These are phyloP conservation scores for Colletotrichum brevisporum DNA, from an alignment of 2,329 filamentous ascomycete genomes.

Conservation along the genomic window DNA sequence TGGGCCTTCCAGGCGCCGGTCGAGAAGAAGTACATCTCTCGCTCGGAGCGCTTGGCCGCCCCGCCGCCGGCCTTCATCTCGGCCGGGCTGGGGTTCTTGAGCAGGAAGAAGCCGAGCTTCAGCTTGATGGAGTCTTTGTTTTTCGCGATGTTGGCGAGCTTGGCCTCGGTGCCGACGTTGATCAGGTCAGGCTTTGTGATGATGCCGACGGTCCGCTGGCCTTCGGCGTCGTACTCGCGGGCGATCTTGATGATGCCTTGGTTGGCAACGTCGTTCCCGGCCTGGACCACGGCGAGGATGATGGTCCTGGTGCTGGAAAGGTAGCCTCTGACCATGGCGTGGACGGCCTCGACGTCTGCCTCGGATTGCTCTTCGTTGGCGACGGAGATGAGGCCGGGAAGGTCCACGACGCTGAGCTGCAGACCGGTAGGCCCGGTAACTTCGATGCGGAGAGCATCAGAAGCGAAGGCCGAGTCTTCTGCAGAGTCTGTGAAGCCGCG, in stretches of 20 bases:
- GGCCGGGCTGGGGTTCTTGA: slow-evolving; percentile 56
- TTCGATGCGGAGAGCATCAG: slow-evolving; percentile 46
- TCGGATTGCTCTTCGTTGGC: slow-evolving; percentile 52
- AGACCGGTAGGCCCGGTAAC: slow-evolving; percentile 42
- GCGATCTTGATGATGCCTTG: slow-evolving; percentile 45
- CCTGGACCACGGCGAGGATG: slow-evolving; percentile 60
- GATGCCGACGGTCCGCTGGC: slow-evolving; percentile 65
- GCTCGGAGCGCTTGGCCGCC: slow-evolving; percentile 26
- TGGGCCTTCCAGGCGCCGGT: slow-evolving; percentile 53
- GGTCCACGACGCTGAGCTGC: slow-evolving; percentile 62
- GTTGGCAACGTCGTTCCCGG: slow-evolving; percentile 55
- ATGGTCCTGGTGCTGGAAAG: slow-evolving; percentile 58
- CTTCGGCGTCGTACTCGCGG: slow-evolving; percentile 42
- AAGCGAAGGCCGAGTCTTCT: slow-evolving; percentile 28
- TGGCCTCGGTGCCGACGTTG: slow-evolving; percentile 54
- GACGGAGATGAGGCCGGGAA: slow-evolving; percentile 60
- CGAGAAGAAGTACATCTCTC: slow-evolving; percentile 60
- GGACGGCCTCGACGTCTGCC: slow-evolving; percentile 51
- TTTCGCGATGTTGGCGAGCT: slow-evolving; percentile 57
- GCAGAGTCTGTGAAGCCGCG: slow-evolving; percentile 33
- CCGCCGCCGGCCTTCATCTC: slow-evolving; percentile 53
- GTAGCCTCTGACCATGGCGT: slow-evolving; percentile 55
- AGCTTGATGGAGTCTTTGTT: slow-evolving; percentile 62
- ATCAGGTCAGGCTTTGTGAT: slow-evolving; percentile 70
- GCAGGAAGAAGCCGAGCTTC: slow-evolving; percentile 67